phyloP scores from a whole-genome alignment of 1,284 basidiomycete species.

The Tetrapyrgos nigripes region DNA sequence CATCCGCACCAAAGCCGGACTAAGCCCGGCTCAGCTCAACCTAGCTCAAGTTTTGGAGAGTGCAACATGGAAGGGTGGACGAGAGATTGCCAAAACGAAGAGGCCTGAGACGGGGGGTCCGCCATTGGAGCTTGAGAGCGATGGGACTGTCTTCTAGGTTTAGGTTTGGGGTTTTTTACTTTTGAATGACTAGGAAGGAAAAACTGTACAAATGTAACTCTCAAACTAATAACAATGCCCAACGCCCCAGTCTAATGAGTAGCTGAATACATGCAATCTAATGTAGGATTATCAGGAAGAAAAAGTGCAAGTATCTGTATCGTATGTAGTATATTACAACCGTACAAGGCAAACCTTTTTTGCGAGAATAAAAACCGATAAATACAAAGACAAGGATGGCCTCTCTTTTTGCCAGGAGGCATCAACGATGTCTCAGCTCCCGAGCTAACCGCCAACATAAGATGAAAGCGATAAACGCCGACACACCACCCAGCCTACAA shows the following conservation, averaged over 20 bases:
- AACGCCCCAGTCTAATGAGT: too few relatives aligned
- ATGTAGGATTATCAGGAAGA: background rate
- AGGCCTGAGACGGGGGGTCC: constrained; percentile 81
- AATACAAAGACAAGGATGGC: too few relatives aligned
- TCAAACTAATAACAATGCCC: too few relatives aligned
- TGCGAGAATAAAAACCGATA: too few relatives aligned
- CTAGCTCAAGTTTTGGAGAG: constrained; percentile 92
- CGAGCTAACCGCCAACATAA: constrained; percentile 71
- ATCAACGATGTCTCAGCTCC: constrained; percentile 57
- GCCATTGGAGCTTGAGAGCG: constrained; percentile 87
- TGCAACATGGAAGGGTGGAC: constrained; percentile 95
- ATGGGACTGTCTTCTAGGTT: constrained; percentile 81
- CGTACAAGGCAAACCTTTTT: too few relatives aligned
- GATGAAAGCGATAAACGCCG: constrained; percentile 72
- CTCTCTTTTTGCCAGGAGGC: background rate
- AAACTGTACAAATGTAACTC: background rate
- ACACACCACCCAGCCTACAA: constrained; percentile 74
- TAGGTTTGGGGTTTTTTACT: background rate
- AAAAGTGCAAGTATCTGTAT: background rate
- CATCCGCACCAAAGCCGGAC: constrained; percentile 66
- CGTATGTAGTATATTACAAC: background rate
- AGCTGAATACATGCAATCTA: too few relatives aligned
- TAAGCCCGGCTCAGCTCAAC: constrained; percentile 57
- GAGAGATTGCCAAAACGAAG: constrained; percentile 87
- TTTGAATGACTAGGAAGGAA: background rate